A percentile compares a stretch with the other conserved stretches of the same genome.
phyloP scores from a whole-genome alignment of 2,329 filamentous ascomycete species.

The Aureobasidium sp. region DNA sequence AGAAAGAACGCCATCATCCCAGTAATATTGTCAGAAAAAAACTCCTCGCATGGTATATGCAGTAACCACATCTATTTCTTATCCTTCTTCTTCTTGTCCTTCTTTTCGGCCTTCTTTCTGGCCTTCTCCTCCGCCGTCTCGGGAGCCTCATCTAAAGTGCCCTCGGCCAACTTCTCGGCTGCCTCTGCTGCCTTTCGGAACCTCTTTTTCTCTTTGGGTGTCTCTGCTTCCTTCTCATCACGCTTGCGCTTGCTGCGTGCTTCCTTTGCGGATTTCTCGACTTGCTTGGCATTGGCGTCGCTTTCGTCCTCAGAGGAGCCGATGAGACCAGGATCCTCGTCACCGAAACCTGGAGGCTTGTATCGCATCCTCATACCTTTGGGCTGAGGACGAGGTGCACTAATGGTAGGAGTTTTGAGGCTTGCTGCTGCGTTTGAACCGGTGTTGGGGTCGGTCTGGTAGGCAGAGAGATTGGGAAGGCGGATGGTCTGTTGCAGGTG shows the following conservation, averaged over 20 bases:
- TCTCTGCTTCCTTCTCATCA: constrained; percentile 26
- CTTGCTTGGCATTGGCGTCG: constrained; percentile 18
- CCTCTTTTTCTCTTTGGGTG: constrained; percentile 36
- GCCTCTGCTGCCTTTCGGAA: constrained; percentile 23
- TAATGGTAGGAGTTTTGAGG: constrained; percentile 44
- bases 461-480: constrained; percentile 39
- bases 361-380: constrained; percentile 61
- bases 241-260: constrained; percentile 33
- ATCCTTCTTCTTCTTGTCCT: constrained; percentile 27
- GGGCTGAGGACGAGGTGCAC: constrained; percentile 56
- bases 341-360: constrained; percentile 55
- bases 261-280: constrained; percentile 17
- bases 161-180: constrained; percentile 16
- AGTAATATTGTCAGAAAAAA: neutral
- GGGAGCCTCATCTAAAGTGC: constrained; percentile 17
- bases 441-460: constrained; percentile 35
- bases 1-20: neutral
- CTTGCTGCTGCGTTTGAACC: constrained; percentile 35
- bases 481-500: constrained; percentile 59
- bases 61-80: neutral
- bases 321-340: constrained; percentile 36
- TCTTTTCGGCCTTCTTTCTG: constrained; percentile 30
- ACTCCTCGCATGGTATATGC: neutral
- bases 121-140: constrained; percentile 29
- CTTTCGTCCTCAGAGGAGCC: constrained; percentile 40